Conservation (phyloP, 352 stramenopile species). For the Globisporangium irregulare region DNA sequence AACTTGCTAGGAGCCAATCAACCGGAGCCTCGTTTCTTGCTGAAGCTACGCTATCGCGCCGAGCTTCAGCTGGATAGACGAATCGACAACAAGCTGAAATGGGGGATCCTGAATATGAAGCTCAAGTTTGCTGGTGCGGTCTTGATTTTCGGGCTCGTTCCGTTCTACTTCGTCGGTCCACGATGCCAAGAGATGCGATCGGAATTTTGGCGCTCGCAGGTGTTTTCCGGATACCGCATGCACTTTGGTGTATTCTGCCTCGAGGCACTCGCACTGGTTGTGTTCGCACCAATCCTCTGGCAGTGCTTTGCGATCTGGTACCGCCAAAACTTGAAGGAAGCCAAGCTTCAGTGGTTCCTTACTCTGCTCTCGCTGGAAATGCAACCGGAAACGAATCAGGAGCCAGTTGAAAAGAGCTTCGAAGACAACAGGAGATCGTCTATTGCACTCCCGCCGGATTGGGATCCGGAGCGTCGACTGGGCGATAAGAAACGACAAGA, state of each 20-base stretch:
- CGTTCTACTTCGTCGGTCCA: conserved; percentile 5
- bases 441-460: background rate
- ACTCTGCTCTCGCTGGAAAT: conserved; percentile 32
- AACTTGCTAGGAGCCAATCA: background rate
- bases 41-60: conserved; percentile 28
- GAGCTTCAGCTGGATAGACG: conserved; percentile 30
- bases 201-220: background rate
- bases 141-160: conserved; percentile 3
- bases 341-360: conserved; percentile 38
- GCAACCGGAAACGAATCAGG: conserved; percentile 9
- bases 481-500: background rate
- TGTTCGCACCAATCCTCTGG: conserved; percentile 24
- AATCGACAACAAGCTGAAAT: conserved; percentile 21
- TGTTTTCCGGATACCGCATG: background rate
- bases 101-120: conserved; percentile 8
- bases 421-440: background rate
- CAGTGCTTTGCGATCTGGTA: conserved; percentile 23
- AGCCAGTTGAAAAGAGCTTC: background rate
- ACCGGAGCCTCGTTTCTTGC: conserved; percentile 20
- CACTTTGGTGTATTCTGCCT: background rate
- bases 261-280: conserved; percentile 14
- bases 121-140: conserved; percentile 15
- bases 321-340: conserved; percentile 22
- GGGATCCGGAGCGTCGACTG: background rate
- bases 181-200: background rate